Percentiles rank a stretch among this genome's conserved stretches.
Evolutionary conservation across 192 early-diverging fungal species (phyloP).

Genomic region (Globomyces pollinis-pini): DNA sequence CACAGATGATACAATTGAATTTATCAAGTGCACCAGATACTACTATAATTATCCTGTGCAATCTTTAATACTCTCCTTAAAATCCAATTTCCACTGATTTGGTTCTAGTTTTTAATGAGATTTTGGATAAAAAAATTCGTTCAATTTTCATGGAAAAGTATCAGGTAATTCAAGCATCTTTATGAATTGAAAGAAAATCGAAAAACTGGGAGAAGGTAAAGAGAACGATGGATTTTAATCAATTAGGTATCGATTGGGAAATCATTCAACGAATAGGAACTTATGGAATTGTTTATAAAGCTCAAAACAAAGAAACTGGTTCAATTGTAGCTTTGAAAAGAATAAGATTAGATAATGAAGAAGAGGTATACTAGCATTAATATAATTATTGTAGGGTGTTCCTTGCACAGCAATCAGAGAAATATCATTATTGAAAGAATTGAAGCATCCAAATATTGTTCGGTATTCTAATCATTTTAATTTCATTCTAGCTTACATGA

Average conservation of each 20-base stretch:
- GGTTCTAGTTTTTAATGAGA: neutral
- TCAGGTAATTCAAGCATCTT: too few relatives aligned
- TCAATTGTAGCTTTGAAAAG: slow-evolving; percentile 98
- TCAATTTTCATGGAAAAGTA: slow-evolving; percentile 7
- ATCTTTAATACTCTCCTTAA: neutral
- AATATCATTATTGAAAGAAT: slow-evolving; percentile 33
- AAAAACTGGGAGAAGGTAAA: slow-evolving; percentile 89
- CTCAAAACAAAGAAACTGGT: slow-evolving; percentile 87
- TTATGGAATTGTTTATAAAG: slow-evolving; percentile 99
- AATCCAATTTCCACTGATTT: neutral
- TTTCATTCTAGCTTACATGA: slow-evolving; percentile 77
- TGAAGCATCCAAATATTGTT: slow-evolving; percentile 21
- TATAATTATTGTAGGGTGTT: slow-evolving; percentile 9
- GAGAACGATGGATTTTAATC: neutral
- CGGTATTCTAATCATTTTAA: too few relatives aligned
- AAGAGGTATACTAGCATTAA: slow-evolving; percentile 48
- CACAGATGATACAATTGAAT: too few relatives aligned
- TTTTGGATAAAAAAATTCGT: neutral
- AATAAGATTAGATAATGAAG: slow-evolving; percentile 35
- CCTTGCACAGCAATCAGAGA: slow-evolving; percentile 23
- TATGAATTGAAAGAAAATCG: slow-evolving; percentile 89
- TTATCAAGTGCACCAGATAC: too few relatives aligned
- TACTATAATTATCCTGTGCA: neutral
- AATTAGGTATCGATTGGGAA: neutral
- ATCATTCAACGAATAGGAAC: slow-evolving; percentile 48